Evolutionary conservation across 345 rosid species (phyloP), one percentile per base, ranked within the genome.

Genomic region (Pugionium dolabratum): DNA sequence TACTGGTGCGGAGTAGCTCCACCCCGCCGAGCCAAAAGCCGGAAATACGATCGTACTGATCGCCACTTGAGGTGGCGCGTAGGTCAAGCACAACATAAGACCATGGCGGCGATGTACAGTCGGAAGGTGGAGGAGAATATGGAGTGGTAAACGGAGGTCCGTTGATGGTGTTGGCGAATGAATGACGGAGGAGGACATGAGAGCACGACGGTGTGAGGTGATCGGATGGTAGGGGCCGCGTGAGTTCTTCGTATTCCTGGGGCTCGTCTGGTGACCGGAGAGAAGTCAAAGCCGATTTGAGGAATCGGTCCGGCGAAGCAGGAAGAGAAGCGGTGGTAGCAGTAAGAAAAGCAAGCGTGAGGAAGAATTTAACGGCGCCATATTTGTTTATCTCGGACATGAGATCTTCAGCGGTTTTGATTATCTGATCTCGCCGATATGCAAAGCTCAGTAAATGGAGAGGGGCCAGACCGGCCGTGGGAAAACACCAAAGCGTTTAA

Each of bases 1-100:
- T 90, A 79, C 96, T 93, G 49, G 97, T 88, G 2, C 97, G 86
- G 59, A 93, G 83, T 2, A 93, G 79, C 91, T 93, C 98, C 36
- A 72, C 84, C 1, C 91, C 97, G 42, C 82, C 91, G 35, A 93
- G 89, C 98, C 97, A 90, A 29, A 93, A 51, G 45, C 77, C 97
- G 40, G 88, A 73, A 52, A 90, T 84, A 27, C 94, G 90, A 60
- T 88, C 85, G 69, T 87, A 85, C 56, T 93, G 97, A 5, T 85
- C 80, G 27, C 98, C 98, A 26, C 60, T 67, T 54, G 86, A 82
- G 9, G 69, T 9, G 70, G 73, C 86, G 64, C 68, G 77, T 57
- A 93, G 74, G 25, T 81, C 79, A 52, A 93, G 91, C 36, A 70
- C 69, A 31, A 88, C 88, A 54, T 61, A 48, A 44, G 85, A 69